A percentile compares a stretch with the other conserved stretches of the same genome.
Conservation (phyloP, 2,329 filamentous ascomycete genomes). For the Aspergillus amoenus region DNA sequence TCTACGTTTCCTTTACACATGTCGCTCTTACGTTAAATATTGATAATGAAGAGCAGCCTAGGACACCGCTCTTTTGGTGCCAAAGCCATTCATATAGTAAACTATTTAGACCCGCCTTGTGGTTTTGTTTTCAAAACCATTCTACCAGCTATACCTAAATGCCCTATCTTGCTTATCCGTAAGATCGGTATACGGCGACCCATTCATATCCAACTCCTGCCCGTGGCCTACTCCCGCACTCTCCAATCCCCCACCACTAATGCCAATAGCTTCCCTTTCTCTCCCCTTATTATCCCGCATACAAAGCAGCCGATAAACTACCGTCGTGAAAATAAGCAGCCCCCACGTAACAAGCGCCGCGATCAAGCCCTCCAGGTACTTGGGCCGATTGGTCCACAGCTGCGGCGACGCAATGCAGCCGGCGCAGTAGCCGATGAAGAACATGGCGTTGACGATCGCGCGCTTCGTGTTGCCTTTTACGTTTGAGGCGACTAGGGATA, state of each 20-base stretch:
- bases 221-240: neutral
- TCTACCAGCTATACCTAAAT: neutral
- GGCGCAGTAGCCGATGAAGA: constrained; percentile 53
- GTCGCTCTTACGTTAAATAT: too few species aligned
- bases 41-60: too few species aligned
- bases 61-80: too few species aligned
- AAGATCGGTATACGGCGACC: neutral
- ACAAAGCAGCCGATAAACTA: constrained; percentile 1
- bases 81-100: too few species aligned
- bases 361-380: constrained; percentile 50
- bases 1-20: neutral
- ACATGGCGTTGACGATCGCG: constrained; percentile 48
- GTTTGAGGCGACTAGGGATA: constrained; percentile 50
- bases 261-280: neutral
- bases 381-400: constrained; percentile 45
- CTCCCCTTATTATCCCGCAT: neutral
- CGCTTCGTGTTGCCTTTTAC: constrained; percentile 55
- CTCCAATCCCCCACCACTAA: neutral
- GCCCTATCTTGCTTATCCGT: neutral
- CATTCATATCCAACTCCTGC: neutral
- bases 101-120: too few species aligned
- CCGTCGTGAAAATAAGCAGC: neutral
- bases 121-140: neutral
- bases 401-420: constrained; percentile 51
- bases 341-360: constrained; percentile 22